Evolutionary conservation across 495 filamentous ascomycete genomes (phyloP), one percentile per base, ranked within the genome.

Genomic region (Opeltia flavorubescens): DNA sequence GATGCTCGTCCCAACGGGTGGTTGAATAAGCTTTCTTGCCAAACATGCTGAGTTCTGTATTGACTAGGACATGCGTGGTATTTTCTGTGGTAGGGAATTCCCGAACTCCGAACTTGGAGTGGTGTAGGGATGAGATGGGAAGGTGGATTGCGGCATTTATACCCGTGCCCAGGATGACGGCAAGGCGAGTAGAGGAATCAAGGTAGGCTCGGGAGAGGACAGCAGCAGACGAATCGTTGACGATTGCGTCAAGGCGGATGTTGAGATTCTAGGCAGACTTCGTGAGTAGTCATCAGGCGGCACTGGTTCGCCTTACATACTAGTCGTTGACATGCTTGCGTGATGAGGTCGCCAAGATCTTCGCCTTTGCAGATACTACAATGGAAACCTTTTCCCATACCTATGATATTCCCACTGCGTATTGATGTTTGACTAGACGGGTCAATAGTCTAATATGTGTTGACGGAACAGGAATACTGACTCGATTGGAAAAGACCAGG

Each of bases 1-100:
- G 68, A 33, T 67, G 52, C 4, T 73, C 65, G 55, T 94, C 87
- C 86, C 86, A 94, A 9, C 70, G 70, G 8, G 77, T 87, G 61
- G 79, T 78, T 5, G 86, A 69, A 12, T 77, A 67, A 11, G 81
- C 68, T 20, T 74, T 72, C 9, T 75, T 73, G 4, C 87, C 87
- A 28, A 80, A 83, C 66, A 94, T 93, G 55, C 82, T 85, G 78
- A 86, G 79, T 59, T 95, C 88, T 5, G 82, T 94, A 61, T 95
- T 94, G 52, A 93, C 72, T 3, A 89, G 79, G 26, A 93, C 81
- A 50, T 80, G 61, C 40, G 66, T 67, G 18, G 59, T 67, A 33
- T 77, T 65, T 11, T 71, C 69, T 30, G 65, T 75, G 62, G 63
- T 67, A 11, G 60, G 61, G 12, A 59, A 54, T 0, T 62, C 61